A percentile compares a stretch with the other conserved stretches of the same genome.
Evolutionary conservation across 164 flowering plant species (phyloP).

Genomic region (Vitis amurensis): DNA sequence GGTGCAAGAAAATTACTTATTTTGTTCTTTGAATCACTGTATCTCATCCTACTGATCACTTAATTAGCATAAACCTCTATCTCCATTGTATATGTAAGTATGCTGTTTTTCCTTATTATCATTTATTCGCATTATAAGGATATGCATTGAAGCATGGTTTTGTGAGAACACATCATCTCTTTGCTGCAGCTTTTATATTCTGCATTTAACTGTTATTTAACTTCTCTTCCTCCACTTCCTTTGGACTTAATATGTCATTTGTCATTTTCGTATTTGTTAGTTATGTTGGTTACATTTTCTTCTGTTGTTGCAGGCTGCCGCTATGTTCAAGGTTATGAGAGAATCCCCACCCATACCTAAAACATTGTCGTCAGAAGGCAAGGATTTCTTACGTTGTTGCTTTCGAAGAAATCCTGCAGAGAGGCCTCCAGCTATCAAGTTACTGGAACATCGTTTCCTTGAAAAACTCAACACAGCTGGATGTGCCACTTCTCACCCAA

Average conservation of each 20-base stretch:
- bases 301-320: slow-evolving; percentile 67
- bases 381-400: slow-evolving; percentile 77
- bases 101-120: no score
- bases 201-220: background rate
- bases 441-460: slow-evolving; percentile 80
- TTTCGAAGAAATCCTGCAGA: slow-evolving; percentile 87
- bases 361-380: slow-evolving; percentile 69
- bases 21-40: no score
- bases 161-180: background rate
- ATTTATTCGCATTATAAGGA: background rate
- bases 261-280: background rate
- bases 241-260: background rate
- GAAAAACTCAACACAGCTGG: slow-evolving; percentile 40
- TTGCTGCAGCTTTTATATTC: background rate
- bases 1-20: no score
- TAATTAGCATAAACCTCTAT: no score
- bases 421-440: slow-evolving; percentile 65
- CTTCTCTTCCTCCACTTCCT: no score
- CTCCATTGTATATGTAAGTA: no score
- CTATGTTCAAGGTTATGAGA: slow-evolving; percentile 82
- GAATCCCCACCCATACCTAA: slow-evolving; percentile 84
- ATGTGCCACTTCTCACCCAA: slow-evolving; percentile 21
- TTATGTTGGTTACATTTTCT: background rate
- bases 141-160: background rate
- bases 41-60: no score